Percentiles rank a stretch among this genome's conserved stretches.
These are phyloP conservation scores for Sequoiadendron giganteum DNA, from an alignment of 75 land plant species.

Conservation along the genomic window DNA sequence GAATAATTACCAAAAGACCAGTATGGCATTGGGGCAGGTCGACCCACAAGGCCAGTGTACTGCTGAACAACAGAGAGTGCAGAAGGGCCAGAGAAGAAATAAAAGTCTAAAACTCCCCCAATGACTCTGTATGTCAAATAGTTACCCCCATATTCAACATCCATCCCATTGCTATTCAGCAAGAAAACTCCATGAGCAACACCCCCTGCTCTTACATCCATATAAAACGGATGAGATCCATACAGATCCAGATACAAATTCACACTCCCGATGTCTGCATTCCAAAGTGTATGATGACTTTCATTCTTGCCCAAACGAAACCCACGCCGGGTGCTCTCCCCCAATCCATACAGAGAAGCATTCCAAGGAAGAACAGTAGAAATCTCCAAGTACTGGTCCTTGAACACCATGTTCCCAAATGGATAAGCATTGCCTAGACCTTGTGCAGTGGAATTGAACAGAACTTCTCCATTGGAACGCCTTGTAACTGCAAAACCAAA, in stretches of 20 bases:
- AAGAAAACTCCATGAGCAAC: constrained; percentile 72
- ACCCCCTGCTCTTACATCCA: constrained; percentile 69
- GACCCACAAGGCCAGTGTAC: constrained; percentile 81
- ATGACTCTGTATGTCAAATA: constrained; percentile 67
- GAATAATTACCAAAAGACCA: constrained; percentile 70
- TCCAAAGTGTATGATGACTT: constrained; percentile 34
- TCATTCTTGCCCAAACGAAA: constrained; percentile 16
- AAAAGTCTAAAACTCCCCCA: constrained; percentile 90
- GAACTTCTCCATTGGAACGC: constrained; percentile 40
- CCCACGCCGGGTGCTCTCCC: constrained; percentile 36
- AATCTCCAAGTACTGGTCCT: constrained; percentile 76
- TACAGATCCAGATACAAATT: constrained; percentile 25
- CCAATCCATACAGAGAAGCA: constrained; percentile 36
- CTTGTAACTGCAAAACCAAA: constrained; percentile 63
- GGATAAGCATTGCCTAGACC: background rate
- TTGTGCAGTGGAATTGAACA: constrained; percentile 50
- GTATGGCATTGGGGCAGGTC: constrained; percentile 85
- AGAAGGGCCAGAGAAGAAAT: constrained; percentile 80
- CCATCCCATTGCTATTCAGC: constrained; percentile 94
- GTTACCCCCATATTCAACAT: constrained; percentile 50
- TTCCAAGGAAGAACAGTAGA: constrained; percentile 50
- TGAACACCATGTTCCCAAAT: constrained; percentile 54
- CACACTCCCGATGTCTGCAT: constrained; percentile 23
- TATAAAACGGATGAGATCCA: constrained; percentile 55
- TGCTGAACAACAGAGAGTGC: constrained; percentile 58